Evolutionary conservation across 2,329 filamentous ascomycete genomes (phyloP).

Genomic region (Mycogone perniciosa): DNA sequence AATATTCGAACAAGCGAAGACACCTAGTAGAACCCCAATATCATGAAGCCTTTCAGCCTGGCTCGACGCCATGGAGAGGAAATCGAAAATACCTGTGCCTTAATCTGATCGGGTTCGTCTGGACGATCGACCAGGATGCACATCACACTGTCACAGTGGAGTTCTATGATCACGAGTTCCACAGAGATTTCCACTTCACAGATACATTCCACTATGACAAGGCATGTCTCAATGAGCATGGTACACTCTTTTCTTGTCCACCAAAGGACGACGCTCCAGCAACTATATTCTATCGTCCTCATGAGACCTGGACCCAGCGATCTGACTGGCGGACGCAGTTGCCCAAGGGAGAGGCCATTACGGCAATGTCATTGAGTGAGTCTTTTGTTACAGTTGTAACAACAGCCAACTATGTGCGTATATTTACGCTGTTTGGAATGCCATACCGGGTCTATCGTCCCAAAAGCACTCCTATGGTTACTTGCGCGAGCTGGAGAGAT

Average conservation of each 20-base stretch:
- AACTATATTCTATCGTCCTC: conserved; percentile 89
- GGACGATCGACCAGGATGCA: conserved; percentile 93
- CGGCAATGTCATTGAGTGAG: conserved; percentile 83
- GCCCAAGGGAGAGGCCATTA: conserved; percentile 80
- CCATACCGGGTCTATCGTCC: conserved; percentile 85
- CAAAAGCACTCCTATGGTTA: conserved; percentile 84
- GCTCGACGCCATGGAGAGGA: conserved; percentile 91
- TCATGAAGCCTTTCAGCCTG: conserved; percentile 85
- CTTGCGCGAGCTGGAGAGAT: conserved; percentile 89
- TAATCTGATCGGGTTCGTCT: conserved; percentile 89
- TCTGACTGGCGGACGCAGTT: conserved; percentile 84
- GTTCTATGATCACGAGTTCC: conserved; percentile 90
- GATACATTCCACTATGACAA: conserved; percentile 96
- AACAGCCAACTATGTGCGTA: conserved; percentile 76
- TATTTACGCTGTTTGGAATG: conserved; percentile 89
- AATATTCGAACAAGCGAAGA: conserved; percentile 42
- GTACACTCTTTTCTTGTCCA: conserved; percentile 77
- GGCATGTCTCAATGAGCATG: conserved; percentile 81
- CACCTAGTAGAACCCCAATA: conserved; percentile 54
- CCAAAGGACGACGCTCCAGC: conserved; percentile 61
- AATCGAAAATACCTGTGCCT: conserved; percentile 90
- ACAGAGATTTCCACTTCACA: conserved; percentile 95
- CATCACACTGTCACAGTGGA: conserved; percentile 93
- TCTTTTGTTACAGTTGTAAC: conserved; percentile 89
- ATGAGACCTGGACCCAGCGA: conserved; percentile 91